phyloP scores from a whole-genome alignment of 139 green algal species.

The Micromonas commoda region DNA sequence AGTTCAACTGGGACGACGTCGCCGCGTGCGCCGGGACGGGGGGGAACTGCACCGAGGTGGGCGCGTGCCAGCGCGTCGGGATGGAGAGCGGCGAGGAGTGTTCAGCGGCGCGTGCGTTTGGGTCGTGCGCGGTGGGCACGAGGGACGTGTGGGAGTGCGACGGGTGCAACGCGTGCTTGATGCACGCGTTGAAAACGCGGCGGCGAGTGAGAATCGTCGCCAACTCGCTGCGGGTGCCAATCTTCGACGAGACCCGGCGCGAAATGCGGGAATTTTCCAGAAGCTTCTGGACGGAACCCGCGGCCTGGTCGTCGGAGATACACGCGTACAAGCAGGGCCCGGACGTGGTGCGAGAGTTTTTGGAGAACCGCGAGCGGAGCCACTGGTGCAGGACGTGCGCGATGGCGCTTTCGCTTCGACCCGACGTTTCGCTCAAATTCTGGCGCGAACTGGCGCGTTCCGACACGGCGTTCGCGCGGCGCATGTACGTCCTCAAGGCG shows the following conservation, averaged over 20 bases:
- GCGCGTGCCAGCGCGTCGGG: neutral
- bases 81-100: neutral
- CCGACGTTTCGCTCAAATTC: neutral
- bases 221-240: neutral
- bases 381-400: neutral
- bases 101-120: neutral
- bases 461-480: neutral
- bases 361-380: neutral
- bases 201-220: neutral
- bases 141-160: neutral
- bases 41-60: neutral
- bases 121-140: neutral
- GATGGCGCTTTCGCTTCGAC: neutral
- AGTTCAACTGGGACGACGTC: neutral
- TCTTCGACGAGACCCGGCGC: neutral
- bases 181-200: conserved; percentile 3
- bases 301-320: neutral
- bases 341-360: neutral
- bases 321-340: neutral
- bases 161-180: neutral
- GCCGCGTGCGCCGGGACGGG: neutral
- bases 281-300: neutral
- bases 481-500: neutral
- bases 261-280: neutral
- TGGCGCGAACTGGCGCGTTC: neutral